Evolutionary conservation across 495 filamentous ascomycete genomes (phyloP).

Genomic region (Tuber aestivum): DNA sequence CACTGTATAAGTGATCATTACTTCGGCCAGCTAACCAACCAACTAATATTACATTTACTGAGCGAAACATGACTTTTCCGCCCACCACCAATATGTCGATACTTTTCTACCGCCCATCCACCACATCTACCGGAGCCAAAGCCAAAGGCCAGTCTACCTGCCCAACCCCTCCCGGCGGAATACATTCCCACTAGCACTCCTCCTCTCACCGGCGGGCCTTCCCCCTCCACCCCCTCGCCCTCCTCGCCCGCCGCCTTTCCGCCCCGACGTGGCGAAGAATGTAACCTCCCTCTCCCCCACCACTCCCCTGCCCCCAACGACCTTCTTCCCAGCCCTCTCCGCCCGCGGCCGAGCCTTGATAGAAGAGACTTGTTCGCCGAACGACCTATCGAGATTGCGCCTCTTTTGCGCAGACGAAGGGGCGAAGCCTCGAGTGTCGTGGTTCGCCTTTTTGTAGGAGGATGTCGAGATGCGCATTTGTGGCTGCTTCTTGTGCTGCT

Average conservation of each 20-base stretch:
- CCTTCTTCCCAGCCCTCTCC: constrained; percentile 48
- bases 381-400: constrained; percentile 53
- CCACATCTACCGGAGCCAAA: background rate
- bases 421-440: constrained; percentile 45
- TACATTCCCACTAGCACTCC: constrained; percentile 69
- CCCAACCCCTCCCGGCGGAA: constrained; percentile 49
- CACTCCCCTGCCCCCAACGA: constrained; percentile 51
- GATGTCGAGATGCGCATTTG: constrained; percentile 66
- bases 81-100: background rate
- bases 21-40: background rate
- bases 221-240: constrained; percentile 42
- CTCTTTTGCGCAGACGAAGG: constrained; percentile 45
- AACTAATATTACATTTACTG: background rate
- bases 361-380: constrained; percentile 62
- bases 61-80: background rate
- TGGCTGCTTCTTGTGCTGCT: constrained; percentile 24
- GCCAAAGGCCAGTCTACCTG: constrained; percentile 32
- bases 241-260: constrained; percentile 42
- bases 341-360: constrained; percentile 44
- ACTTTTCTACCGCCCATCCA: background rate
- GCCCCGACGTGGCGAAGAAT: constrained; percentile 60
- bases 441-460: constrained; percentile 54
- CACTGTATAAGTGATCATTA: background rate
- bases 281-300: constrained; percentile 81
- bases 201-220: constrained; percentile 48